These are phyloP conservation scores for Alternaria infectoria DNA, from an alignment of 2,329 filamentous ascomycete species.

Conservation along the genomic window DNA sequence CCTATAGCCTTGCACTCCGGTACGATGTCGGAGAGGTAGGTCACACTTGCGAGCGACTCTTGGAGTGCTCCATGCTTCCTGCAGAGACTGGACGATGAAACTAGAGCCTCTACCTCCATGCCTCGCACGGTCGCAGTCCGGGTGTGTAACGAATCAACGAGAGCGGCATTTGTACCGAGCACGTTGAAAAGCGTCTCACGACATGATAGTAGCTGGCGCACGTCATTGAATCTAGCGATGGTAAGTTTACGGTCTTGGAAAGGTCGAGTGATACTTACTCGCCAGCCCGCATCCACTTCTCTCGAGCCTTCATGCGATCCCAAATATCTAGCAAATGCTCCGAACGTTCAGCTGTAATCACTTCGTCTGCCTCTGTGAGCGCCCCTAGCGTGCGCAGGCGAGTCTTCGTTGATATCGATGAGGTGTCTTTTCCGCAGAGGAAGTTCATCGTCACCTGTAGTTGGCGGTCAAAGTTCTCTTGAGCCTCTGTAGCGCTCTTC, in stretches of 20 bases:
- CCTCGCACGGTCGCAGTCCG: conserved; percentile 69
- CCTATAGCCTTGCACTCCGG: conserved; percentile 71
- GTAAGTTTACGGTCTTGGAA: conserved; percentile 33
- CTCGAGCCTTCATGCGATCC: conserved; percentile 67
- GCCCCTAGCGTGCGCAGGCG: conserved; percentile 63
- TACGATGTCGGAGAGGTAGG: conserved; percentile 81
- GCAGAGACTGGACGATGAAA: conserved; percentile 76
- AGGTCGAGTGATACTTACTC: conserved; percentile 60
- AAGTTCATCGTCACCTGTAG: conserved; percentile 55
- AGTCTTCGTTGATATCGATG: conserved; percentile 30
- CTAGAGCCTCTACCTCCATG: conserved; percentile 77
- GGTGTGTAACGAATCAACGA: conserved; percentile 67
- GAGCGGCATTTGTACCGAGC: conserved; percentile 71
- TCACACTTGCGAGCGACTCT: conserved; percentile 85
- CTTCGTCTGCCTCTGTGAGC: conserved; percentile 81
- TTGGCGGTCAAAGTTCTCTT: conserved; percentile 67
- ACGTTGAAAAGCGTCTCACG: conserved; percentile 83
- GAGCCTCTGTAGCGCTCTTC: conserved; percentile 61
- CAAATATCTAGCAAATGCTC: conserved; percentile 68
- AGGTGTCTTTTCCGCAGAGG: conserved; percentile 33
- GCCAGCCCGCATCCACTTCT: conserved; percentile 82
- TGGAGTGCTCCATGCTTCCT: conserved; percentile 82
- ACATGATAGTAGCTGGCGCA: conserved; percentile 80
- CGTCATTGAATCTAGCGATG: conserved; percentile 71
- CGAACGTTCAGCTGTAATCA: conserved; percentile 66